A percentile compares a stretch with the other conserved stretches of the same genome.
Evolutionary conservation across 139 green algal genomes (phyloP).

Genomic region (Klebsormidium nitens): DNA sequence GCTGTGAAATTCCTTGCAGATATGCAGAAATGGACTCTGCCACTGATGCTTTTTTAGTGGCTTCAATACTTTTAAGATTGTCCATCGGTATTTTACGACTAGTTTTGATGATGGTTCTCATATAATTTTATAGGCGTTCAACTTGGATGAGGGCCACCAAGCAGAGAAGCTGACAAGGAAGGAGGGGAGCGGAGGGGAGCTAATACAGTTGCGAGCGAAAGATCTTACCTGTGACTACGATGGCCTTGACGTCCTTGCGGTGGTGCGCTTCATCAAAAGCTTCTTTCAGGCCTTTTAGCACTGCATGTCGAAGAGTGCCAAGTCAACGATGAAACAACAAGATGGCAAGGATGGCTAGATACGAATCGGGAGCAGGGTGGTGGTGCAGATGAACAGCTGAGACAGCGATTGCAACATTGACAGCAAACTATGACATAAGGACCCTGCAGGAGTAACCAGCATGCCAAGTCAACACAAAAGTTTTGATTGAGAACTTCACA

Average conservation of each 20-base stretch:
- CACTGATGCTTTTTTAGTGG: no score
- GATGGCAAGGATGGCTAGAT: not conserved
- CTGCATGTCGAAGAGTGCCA: no score
- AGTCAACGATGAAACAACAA: slow-evolving; percentile 4
- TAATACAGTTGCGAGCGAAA: not conserved
- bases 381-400: not conserved
- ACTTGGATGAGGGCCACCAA: not conserved
- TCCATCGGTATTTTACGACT: no score
- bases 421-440: slow-evolving; percentile 2
- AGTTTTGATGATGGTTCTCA: not conserved
- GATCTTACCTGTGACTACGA: slow-evolving; percentile 71
- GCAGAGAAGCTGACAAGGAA: not conserved
- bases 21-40: not conserved
- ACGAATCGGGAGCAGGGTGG: not conserved
- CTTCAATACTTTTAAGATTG: no score
- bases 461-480: slow-evolving; percentile 7
- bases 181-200: not conserved
- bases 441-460: slow-evolving; percentile 2
- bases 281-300: slow-evolving; percentile 62
- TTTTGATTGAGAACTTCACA: not conserved
- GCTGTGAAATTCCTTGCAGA: not conserved
- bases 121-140: not conserved
- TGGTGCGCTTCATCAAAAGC: slow-evolving; percentile 64
- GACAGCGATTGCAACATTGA: not conserved
- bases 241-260: slow-evolving; percentile 64